Percentiles rank a stretch among this genome's conserved stretches.
Evolutionary conservation across 345 rosid species (phyloP).

Genomic region (Eucalyptus erythrocorys): DNA sequence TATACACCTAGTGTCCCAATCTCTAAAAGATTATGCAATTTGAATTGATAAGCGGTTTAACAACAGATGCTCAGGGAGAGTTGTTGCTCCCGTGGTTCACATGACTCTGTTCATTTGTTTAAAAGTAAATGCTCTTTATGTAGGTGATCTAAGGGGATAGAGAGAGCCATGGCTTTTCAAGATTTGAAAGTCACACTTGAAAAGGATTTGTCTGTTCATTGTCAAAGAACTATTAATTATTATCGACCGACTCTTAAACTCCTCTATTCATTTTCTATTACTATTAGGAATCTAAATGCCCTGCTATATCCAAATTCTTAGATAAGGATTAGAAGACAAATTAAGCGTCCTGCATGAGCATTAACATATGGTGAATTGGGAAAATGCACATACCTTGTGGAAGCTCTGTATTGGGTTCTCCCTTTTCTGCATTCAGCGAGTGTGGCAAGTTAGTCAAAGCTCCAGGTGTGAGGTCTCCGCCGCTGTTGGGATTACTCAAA

Average conservation of each 20-base stretch:
- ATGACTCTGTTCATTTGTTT: background rate
- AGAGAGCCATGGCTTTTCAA: background rate
- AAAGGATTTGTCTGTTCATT: too few species aligned
- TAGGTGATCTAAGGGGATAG: background rate
- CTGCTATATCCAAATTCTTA: too few species aligned
- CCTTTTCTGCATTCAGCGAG: background rate
- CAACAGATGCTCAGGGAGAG: too few species aligned
- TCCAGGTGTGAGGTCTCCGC: background rate
- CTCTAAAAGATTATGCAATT: too few species aligned
- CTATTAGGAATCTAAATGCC: background rate
- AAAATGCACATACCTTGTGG: background rate
- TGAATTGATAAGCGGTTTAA: too few species aligned
- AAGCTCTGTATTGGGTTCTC: background rate
- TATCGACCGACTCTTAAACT: too few species aligned
- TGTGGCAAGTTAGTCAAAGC: background rate
- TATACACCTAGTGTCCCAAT: too few species aligned
- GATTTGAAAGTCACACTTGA: too few species aligned
- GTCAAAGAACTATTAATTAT: too few species aligned
- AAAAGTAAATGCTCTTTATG: background rate
- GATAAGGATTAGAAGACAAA: background rate
- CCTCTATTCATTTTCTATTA: background rate
- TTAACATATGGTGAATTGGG: background rate
- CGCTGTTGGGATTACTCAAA: background rate
- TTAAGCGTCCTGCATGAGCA: background rate
- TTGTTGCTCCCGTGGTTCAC: too few species aligned